Evolutionary conservation across 352 stramenopile species (phyloP).

Genomic region (Globisporangium nunn): DNA sequence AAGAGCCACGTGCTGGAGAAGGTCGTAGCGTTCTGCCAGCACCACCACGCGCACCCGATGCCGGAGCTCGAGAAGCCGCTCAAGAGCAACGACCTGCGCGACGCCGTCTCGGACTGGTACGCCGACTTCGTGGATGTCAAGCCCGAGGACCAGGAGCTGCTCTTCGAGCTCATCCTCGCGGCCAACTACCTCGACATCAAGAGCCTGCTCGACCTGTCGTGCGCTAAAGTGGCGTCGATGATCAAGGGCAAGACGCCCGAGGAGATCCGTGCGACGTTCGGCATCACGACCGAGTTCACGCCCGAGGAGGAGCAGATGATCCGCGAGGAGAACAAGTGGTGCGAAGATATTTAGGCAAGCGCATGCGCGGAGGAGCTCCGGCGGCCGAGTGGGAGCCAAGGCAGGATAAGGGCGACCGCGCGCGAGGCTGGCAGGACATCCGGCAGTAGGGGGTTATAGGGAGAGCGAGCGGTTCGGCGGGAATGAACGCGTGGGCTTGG

Average conservation of each 20-base stretch:
- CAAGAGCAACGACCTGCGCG: constrained; percentile 96
- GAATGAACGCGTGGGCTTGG: too few species aligned
- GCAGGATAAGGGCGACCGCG: too few species aligned
- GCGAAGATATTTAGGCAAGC: constrained; percentile 60
- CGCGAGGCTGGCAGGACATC: too few species aligned
- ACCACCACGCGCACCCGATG: constrained; percentile 19
- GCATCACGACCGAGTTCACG: constrained; percentile 99
- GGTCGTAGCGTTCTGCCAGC: constrained; percentile 17
- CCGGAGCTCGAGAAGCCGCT: constrained; percentile 67
- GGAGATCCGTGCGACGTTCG: constrained; percentile 99
- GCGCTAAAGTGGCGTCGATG: constrained; percentile 89
- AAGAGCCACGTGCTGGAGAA: constrained; percentile 18
- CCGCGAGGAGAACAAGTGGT: constrained; percentile 99
- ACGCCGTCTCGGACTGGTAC: constrained; percentile 99
- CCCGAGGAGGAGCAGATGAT: constrained; percentile 99
- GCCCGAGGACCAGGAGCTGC: constrained; percentile 90
- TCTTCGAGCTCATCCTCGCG: constrained; percentile 99
- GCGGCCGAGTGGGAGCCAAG: too few species aligned
- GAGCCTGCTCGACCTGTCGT: constrained; percentile 87
- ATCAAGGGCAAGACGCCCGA: constrained; percentile 98
- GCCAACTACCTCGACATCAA: constrained; percentile 99
- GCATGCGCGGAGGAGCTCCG: too few species aligned
- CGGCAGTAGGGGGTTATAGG: constrained; percentile 21
- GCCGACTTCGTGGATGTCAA: constrained; percentile 97
- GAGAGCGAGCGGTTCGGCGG: too few species aligned